Conservation (phyloP, 495 filamentous ascomycete genomes). For the Hypomontagnella monticulosa region DNA sequence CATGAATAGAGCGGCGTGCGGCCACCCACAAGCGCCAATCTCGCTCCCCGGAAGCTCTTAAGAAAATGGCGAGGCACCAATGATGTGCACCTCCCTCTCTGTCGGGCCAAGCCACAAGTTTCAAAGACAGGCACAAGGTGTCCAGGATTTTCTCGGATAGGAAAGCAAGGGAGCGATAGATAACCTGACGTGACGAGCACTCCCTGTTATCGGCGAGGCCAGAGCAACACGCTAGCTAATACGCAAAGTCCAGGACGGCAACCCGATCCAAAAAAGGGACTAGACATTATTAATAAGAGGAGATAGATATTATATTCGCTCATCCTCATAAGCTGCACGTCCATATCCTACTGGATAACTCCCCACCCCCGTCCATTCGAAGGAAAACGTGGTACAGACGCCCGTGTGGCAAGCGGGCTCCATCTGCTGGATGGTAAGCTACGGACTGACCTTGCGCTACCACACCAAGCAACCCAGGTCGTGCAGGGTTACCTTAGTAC, state of each 20-base stretch:
- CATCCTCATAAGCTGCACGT: constrained; percentile 29
- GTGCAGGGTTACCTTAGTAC: constrained; percentile 33
- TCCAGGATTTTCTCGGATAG: neutral
- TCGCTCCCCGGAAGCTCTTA: constrained; percentile 10
- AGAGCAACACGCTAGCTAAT: too few relatives aligned
- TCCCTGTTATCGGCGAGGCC: neutral
- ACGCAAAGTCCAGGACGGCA: too few relatives aligned
- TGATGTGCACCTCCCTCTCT: neutral
- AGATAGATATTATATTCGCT: constrained; percentile 25
- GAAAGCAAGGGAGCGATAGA: constrained; percentile 2
- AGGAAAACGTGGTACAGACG: constrained; percentile 33
- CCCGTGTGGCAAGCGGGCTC: constrained; percentile 34
- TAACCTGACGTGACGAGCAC: neutral
- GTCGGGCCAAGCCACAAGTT: constrained; percentile 6
- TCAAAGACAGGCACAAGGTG: neutral
- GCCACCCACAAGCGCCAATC: constrained; percentile 18
- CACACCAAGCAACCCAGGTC: constrained; percentile 22
- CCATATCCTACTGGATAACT: constrained; percentile 23
- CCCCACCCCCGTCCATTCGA: constrained; percentile 25
- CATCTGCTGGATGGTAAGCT: constrained; percentile 27
- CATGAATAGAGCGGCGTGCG: constrained; percentile 20
- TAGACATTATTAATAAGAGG: constrained; percentile 1
- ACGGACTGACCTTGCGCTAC: constrained; percentile 39
- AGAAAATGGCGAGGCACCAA: constrained; percentile 18
- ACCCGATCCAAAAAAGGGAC: too few relatives aligned